These are phyloP conservation scores for Coemansia sp. DNA, from an alignment of 192 early-diverging fungal genomes.

Conservation along the genomic window DNA sequence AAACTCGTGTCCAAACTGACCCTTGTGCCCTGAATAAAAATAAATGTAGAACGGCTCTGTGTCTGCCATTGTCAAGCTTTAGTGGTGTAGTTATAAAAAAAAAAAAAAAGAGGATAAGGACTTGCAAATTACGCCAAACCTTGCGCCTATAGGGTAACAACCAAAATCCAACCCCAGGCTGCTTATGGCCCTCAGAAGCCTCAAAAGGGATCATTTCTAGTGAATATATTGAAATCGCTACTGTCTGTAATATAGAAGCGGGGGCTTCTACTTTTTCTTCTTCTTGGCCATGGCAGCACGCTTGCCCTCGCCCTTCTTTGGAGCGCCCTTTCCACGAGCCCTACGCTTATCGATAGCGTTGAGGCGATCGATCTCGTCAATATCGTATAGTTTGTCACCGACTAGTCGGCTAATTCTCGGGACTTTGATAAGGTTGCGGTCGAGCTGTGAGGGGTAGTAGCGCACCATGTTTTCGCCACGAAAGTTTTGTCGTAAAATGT, in stretches of 20 bases:
- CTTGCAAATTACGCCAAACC: not conserved
- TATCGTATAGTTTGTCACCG: constrained; percentile 46
- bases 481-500: constrained; percentile 66
- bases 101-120: too few species aligned
- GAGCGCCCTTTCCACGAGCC: constrained; percentile 74
- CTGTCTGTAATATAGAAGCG: not conserved
- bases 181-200: not conserved
- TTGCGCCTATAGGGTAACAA: not conserved
- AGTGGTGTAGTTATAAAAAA: not conserved
- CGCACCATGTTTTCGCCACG: constrained; percentile 64
- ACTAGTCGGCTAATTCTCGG: constrained; percentile 28
- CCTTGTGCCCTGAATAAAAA: constrained; percentile 78
- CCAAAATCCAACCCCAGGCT: not conserved
- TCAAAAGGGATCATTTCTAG: not conserved
- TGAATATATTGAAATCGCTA: not conserved
- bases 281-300: constrained; percentile 46
- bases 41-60: constrained; percentile 39
- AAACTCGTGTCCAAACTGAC: constrained; percentile 98
- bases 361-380: constrained; percentile 64
- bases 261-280: constrained; percentile 5
- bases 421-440: constrained; percentile 24
- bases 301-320: constrained; percentile 64
- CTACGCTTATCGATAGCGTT: constrained; percentile 66
- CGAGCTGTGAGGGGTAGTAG: constrained; percentile 64
- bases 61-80: constrained; percentile 10